Evolutionary conservation across 2,329 filamentous ascomycete species (phyloP), one percentile per base, ranked within the genome.

Genomic region (Sporothrix schenckii): DNA sequence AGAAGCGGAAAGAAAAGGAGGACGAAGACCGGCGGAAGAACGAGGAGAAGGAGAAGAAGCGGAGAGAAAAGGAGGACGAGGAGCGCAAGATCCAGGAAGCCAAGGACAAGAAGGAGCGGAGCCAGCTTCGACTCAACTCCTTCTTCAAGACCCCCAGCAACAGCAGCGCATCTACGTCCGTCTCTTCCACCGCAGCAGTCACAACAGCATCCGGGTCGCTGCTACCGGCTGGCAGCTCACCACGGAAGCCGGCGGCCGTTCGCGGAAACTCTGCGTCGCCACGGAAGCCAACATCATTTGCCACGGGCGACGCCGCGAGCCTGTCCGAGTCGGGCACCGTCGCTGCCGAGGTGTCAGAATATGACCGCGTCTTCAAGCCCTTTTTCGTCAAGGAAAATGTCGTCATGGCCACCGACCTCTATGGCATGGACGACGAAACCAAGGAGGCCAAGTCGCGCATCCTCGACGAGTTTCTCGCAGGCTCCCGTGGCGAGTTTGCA

Each of bases 351-450:
- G 16, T 71, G 30, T 84, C 86, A 0, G 84, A 87, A 58, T 94
- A 92, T 74, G 82, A 91, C 21, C 89, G 88, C 74, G 82, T 85
- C 49, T 98, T 98, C 76, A 86, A 93, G 44, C 89, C 92, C 0
- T 98, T 97, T 78, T 94, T 91, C 73, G 77, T 95, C 60, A 91
- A 92, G 71, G 84, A 89, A 2, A 86, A 92, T 76, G 91, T 92
- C 1, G 86, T 81, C n/a, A 75, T 97, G 68, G 93, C 93, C 0
- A 83, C 85, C 0, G 81, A 83, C 65, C 83, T 82, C 2, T 87
- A 87, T 39, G 78, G 83, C 52, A 83, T 89, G 77, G 89, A 92
- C 73, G 77, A 84, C 1, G 83, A 88, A 72, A 85, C 87, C 0
- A 81, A 83, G 34, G 77, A 82, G n/a, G 80, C 76, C 66, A 89